These are phyloP conservation scores for Pseudogymnoascus sp. DNA, from an alignment of 2,329 filamentous ascomycete species.

Conservation along the genomic window DNA sequence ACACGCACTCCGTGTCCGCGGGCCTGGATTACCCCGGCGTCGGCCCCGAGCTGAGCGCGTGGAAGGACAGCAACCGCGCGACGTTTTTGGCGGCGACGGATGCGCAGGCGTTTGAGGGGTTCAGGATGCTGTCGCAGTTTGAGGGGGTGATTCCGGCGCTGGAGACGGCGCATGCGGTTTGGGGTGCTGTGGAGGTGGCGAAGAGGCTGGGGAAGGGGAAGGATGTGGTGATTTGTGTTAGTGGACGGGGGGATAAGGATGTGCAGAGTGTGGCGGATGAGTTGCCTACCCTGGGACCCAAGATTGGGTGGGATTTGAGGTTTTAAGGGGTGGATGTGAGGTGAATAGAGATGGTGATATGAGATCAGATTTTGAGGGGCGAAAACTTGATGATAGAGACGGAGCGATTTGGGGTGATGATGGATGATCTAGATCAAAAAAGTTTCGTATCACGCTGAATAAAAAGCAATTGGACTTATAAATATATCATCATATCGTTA, in stretches of 20 bases:
- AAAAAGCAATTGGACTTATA: slow-evolving; percentile 1
- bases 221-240: slow-evolving; percentile 89
- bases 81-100: slow-evolving; percentile 89
- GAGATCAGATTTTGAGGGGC: not conserved
- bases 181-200: slow-evolving; percentile 78
- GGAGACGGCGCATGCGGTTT: slow-evolving; percentile 89
- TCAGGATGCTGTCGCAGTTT: slow-evolving; percentile 74
- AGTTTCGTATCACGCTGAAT: not conserved
- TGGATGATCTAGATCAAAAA: not conserved
- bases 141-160: slow-evolving; percentile 97
- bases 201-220: slow-evolving; percentile 86
- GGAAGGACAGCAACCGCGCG: slow-evolving; percentile 86
- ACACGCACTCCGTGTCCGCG: slow-evolving; percentile 94
- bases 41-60: slow-evolving; percentile 80
- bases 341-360: not conserved
- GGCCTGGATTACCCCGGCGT: slow-evolving; percentile 97
- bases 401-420: not conserved
- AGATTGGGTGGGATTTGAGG: slow-evolving; percentile 69
- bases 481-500: not conserved
- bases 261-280: slow-evolving; percentile 97
- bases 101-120: slow-evolving; percentile 79
- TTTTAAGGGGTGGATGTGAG: slow-evolving; percentile 37
- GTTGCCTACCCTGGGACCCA: slow-evolving; percentile 76
- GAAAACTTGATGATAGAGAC: not conserved
- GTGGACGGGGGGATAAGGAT: slow-evolving; percentile 93